phyloP scores from a whole-genome alignment of 352 stramenopile species.

The Phytophthora megakarya region DNA sequence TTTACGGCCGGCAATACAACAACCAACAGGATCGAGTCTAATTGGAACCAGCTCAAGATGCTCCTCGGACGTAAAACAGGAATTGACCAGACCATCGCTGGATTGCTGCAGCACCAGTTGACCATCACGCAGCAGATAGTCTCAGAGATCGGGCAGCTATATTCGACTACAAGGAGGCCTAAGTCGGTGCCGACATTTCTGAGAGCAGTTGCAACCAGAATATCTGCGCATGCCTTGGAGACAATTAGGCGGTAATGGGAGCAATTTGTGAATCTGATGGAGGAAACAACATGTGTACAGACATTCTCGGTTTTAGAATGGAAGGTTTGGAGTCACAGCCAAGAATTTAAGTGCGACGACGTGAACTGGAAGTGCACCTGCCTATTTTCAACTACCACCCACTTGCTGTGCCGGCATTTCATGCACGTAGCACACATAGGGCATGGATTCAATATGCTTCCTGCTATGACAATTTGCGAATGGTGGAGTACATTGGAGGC shows the following conservation, averaged over 20 bases:
- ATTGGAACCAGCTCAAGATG: slow-evolving; percentile 32
- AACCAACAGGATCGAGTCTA: slow-evolving; percentile 29
- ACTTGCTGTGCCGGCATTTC: slow-evolving; percentile 3
- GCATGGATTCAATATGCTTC: slow-evolving; percentile 6
- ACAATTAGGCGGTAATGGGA: slow-evolving; percentile 11
- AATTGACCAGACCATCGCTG: slow-evolving; percentile 24
- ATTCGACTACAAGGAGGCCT: neutral
- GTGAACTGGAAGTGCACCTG: slow-evolving; percentile 6
- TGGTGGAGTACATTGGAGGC: slow-evolving; percentile 2
- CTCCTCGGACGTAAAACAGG: slow-evolving; percentile 4
- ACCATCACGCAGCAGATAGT: slow-evolving; percentile 16
- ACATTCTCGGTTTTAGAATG: slow-evolving; percentile 10
- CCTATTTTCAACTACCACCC: slow-evolving; percentile 4
- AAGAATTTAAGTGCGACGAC: neutral
- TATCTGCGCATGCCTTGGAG: neutral
- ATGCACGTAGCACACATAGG: neutral
- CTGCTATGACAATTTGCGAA: neutral
- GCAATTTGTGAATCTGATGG: slow-evolving; percentile 17
- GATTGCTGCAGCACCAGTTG: slow-evolving; percentile 6
- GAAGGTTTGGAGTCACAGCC: neutral
- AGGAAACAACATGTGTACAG: slow-evolving; percentile 25
- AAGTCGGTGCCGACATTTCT: slow-evolving; percentile 5
- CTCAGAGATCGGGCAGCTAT: neutral
- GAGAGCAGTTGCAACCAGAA: neutral
- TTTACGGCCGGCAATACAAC: slow-evolving; percentile 24